Evolutionary conservation across 2,329 filamentous ascomycete genomes (phyloP), one percentile per base, ranked within the genome.

Genomic region (Immersiporthe knoxdaviesiana): DNA sequence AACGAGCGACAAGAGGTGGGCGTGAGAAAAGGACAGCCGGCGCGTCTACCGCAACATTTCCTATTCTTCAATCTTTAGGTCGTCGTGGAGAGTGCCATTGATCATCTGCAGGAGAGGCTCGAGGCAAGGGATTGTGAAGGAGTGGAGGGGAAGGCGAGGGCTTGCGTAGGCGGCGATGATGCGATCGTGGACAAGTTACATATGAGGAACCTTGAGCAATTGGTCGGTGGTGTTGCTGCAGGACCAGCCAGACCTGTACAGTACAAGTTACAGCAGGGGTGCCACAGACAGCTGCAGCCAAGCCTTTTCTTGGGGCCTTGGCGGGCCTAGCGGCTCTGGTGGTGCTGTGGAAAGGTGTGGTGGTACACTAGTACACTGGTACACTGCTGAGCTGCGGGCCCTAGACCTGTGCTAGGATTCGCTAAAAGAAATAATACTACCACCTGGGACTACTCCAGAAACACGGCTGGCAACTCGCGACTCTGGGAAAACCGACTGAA

Each of bases 41-140:
- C 63, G 67, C 58, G 66, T 67, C 62, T 67, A 65, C 67, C 65
- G 66, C 63, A 71, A 61, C 72, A 73, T 73, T 71, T 70, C 71
- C 54, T 62, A 27, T 61, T 5, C 24, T 63, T 54, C 21, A 37
- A 21, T 47, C 27, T 64, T 39, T 41, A 68, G 27, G 37, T n/a
- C 50, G 63, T 68, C 54, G 66, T 54, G 47, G 10, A 52, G 56
- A 21, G 52, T 65, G 41, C 39, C 52, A 59, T 35, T 12, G 52
- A 59, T 68, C 24, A 58, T 39, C 32, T 39, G 47, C n/a, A 41
- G 37, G 32, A 37, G 50, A 47, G 32, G 24, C 18, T 37, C 37
- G 50, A 60, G 65, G 66, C 66, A 65, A 63, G 67, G 41, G n/a
- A 35, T 65, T 21, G 41, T 41, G 7, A 47, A 47, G 39, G 14